Evolutionary conservation across 2,329 filamentous ascomycete species (phyloP).

Genomic region (Nannizziopsis barbatae): DNA sequence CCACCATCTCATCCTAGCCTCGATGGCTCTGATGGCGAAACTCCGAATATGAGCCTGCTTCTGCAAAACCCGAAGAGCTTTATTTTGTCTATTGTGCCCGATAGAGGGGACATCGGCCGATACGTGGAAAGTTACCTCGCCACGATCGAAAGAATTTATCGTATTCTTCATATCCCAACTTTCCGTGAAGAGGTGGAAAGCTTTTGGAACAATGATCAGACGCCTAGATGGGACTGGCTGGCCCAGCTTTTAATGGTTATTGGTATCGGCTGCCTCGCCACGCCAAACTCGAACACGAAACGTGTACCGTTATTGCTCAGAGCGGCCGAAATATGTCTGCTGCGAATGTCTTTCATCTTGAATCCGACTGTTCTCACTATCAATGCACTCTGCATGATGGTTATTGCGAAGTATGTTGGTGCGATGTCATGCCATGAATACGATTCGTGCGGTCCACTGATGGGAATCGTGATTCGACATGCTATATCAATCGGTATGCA

Average conservation of each 20-base stretch:
- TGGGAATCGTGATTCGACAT: slow-evolving; percentile 28
- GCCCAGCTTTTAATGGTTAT: slow-evolving; percentile 17
- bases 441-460: slow-evolving; percentile 17
- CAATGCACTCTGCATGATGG: slow-evolving; percentile 18
- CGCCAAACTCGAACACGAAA: slow-evolving; percentile 9
- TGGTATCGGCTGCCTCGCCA: slow-evolving; percentile 13
- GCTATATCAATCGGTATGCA: slow-evolving; percentile 35
- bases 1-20: neutral
- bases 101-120: slow-evolving; percentile 29
- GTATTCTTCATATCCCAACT: slow-evolving; percentile 47
- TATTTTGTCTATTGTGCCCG: slow-evolving; percentile 11
- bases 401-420: slow-evolving; percentile 15
- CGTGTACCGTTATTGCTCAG: slow-evolving; percentile 10
- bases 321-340: slow-evolving; percentile 16
- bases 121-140: slow-evolving; percentile 46
- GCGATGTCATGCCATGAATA: slow-evolving; percentile 16
- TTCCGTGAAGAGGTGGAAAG: slow-evolving; percentile 47
- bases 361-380: slow-evolving; percentile 15
- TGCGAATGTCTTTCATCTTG: slow-evolving; percentile 15
- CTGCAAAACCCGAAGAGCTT: slow-evolving; percentile 8
- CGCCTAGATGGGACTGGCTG: slow-evolving; percentile 15
- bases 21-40: slow-evolving; percentile 1
- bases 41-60: slow-evolving; percentile 2
- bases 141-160: slow-evolving; percentile 44
- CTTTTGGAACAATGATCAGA: slow-evolving; percentile 34